Evolutionary conservation across 805 yeast genomes (phyloP).

Genomic region (Candida nemodendra): DNA sequence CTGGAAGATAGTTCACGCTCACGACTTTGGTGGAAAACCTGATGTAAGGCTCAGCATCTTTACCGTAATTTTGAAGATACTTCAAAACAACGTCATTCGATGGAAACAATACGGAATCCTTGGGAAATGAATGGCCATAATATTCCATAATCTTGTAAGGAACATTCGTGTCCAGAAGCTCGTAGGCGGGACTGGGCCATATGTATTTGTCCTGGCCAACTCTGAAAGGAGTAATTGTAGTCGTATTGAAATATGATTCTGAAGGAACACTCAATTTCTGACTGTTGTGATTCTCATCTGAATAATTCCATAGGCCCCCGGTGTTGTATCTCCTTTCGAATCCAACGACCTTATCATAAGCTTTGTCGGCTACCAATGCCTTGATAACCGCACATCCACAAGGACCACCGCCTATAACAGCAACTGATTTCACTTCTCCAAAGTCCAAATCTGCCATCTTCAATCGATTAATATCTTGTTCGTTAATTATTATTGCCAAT

Average conservation of each 20-base stretch:
- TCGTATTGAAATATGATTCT: constrained; percentile 22
- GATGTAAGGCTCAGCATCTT: constrained; percentile 39
- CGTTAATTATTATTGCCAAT: no score
- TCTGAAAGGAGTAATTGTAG: constrained; percentile 11
- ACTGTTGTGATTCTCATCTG: constrained; percentile 27
- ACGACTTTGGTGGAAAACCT: constrained; percentile 49
- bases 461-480: not conserved
- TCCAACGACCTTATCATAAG: constrained; percentile 48
- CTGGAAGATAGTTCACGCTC: constrained; percentile 33
- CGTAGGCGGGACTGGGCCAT: constrained; percentile 60
- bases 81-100: constrained; percentile 53
- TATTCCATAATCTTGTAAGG: constrained; percentile 67
- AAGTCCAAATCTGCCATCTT: constrained; percentile 11
- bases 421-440: constrained; percentile 37
- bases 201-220: constrained; percentile 25
- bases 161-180: constrained; percentile 68
- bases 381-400: constrained; percentile 66
- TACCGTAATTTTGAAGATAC: constrained; percentile 55
- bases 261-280: constrained; percentile 29
- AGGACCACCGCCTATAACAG: constrained; percentile 81
- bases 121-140: constrained; percentile 50
- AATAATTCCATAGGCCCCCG: constrained; percentile 85
- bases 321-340: constrained; percentile 55
- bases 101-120: constrained; percentile 52
- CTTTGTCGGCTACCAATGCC: constrained; percentile 54